A percentile compares a stretch with the other conserved stretches of the same genome.
phyloP scores from a whole-genome alignment of 345 rosid species.

The Populus pruinosa region DNA sequence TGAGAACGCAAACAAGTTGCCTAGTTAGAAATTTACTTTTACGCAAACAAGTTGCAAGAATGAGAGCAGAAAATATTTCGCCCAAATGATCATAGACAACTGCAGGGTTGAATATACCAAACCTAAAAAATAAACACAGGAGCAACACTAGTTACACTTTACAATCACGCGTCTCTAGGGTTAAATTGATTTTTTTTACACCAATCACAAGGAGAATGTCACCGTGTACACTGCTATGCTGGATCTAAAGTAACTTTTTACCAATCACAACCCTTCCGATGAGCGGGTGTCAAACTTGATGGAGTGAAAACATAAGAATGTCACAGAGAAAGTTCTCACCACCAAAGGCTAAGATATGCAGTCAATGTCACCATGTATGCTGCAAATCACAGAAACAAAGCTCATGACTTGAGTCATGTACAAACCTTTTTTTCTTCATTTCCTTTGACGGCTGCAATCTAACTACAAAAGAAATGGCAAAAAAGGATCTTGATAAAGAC shows the following conservation, averaged over 20 bases:
- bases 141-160: neutral
- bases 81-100: slow-evolving; percentile 93
- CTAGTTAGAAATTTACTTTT: slow-evolving; percentile 41
- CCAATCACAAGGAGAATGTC: no score
- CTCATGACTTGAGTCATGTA: slow-evolving; percentile 2
- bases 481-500: neutral
- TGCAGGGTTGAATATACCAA: slow-evolving; percentile 79
- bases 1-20: slow-evolving; percentile 10
- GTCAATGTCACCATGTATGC: slow-evolving; percentile 72
- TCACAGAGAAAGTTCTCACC: slow-evolving; percentile 53
- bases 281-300: no score
- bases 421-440: no score
- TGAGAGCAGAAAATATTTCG: slow-evolving; percentile 82
- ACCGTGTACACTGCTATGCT: no score
- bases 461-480: neutral
- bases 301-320: neutral
- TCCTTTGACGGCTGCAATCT: neutral
- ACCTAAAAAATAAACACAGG: slow-evolving; percentile 51
- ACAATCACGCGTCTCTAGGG: no score
- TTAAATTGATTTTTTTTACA: no score
- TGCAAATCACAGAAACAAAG: slow-evolving; percentile 22
- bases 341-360: slow-evolving; percentile 83
- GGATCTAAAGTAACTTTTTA: no score
- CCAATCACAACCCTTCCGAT: no score
- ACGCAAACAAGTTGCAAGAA: slow-evolving; percentile 87